Conservation (phyloP, 2,329 filamentous ascomycete species). For the Oidium heveae region DNA sequence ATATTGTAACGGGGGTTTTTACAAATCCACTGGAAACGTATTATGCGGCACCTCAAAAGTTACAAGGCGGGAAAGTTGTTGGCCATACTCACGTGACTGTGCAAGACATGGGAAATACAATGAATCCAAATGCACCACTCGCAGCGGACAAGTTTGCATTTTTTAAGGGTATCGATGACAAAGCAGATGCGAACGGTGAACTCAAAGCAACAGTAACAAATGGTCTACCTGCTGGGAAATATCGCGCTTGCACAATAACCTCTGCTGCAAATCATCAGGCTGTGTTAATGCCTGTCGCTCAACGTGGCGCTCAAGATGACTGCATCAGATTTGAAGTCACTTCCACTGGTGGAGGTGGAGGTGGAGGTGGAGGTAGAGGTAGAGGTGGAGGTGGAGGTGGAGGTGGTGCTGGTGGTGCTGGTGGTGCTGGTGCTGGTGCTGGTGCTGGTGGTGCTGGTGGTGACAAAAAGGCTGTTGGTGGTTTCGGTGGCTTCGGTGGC, state of each 20-base stretch:
- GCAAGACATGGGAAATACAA: conserved; percentile 14
- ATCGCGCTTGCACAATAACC: conserved; percentile 21
- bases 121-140: conserved; percentile 12
- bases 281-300: conserved; percentile 20
- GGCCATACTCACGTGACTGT: conserved; percentile 18
- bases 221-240: conserved; percentile 19
- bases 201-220: conserved; percentile 16
- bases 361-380: no score
- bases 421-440: conserved; percentile 1
- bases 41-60: conserved; percentile 16
- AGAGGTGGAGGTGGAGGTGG: no score
- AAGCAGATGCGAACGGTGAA: conserved; percentile 16
- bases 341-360: background rate
- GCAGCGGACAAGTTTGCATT: conserved; percentile 16
- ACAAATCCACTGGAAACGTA: conserved; percentile 17
- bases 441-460: no score
- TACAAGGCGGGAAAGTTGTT: conserved; percentile 14
- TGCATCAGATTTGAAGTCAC: conserved; percentile 19
- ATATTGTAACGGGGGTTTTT: conserved; percentile 16
- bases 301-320: conserved; percentile 20
- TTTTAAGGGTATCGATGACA: conserved; percentile 20
- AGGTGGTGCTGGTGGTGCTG: conserved; percentile 3
- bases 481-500: no score
- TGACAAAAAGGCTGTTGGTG: background rate
- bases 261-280: conserved; percentile 19